A percentile compares a stretch with the other conserved stretches of the same genome.
phyloP scores from a whole-genome alignment of 2,329 filamentous ascomycete species.

The Nigrospora osmanthi region DNA sequence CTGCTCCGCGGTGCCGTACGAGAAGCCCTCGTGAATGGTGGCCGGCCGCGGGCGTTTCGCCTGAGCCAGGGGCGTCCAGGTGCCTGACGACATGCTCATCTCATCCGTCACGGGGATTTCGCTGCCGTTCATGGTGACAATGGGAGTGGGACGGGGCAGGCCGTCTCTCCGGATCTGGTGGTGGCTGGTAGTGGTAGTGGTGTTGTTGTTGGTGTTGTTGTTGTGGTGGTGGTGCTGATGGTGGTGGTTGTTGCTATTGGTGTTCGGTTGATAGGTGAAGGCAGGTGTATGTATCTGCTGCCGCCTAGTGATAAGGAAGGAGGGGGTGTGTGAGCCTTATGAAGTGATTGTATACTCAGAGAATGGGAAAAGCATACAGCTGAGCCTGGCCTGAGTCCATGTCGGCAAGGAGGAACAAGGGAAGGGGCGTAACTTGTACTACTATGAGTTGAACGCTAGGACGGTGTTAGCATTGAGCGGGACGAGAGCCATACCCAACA shows the following conservation, averaged over 20 bases:
- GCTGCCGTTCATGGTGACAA: conserved; percentile 42
- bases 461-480: conserved; percentile 30
- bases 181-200: conserved; percentile 22
- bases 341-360: conserved; percentile 7
- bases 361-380: conserved; percentile 34
- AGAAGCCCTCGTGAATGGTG: conserved; percentile 54
- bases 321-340: conserved; percentile 25
- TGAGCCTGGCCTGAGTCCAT: conserved; percentile 46
- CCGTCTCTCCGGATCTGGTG: conserved; percentile 39
- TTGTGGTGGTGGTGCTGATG: conserved; percentile 18
- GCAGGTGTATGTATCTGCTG: conserved; percentile 41
- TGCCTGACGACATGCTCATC: conserved; percentile 33
- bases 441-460: conserved; percentile 27
- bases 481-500: conserved; percentile 19
- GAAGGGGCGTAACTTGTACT: conserved; percentile 25
- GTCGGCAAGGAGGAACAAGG: conserved; percentile 22
- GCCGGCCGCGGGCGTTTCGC: conserved; percentile 44
- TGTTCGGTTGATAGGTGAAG: conserved; percentile 38
- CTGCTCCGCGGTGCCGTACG: conserved; percentile 48
- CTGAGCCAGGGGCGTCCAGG: conserved; percentile 49
- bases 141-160: conserved; percentile 31
- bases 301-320: conserved; percentile 22
- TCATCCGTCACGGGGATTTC: conserved; percentile 41
- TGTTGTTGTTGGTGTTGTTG: conserved; percentile 22
- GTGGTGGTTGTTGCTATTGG: not conserved